Evolutionary conservation across 1,284 basidiomycete species (phyloP).

Genomic region (Ceratobasidium papillatum): DNA sequence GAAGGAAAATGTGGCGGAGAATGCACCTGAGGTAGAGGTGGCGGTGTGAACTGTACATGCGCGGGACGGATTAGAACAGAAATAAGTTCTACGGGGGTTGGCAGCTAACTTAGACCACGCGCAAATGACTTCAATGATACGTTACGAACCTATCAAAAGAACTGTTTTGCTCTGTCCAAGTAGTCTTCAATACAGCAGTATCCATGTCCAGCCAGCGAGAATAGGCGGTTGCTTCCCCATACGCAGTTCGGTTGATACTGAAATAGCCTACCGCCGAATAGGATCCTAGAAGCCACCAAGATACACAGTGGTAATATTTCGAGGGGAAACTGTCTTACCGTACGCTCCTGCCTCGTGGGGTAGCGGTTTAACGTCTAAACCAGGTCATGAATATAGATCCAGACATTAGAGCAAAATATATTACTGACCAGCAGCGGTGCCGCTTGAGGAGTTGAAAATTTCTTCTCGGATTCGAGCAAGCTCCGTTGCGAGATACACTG

Average conservation of each 20-base stretch:
- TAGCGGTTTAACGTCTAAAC: constrained; percentile 63
- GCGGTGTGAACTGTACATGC: constrained; percentile 46
- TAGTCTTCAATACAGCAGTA: constrained; percentile 62
- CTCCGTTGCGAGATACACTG: constrained; percentile 56
- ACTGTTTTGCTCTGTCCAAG: constrained; percentile 61
- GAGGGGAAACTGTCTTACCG: constrained; percentile 55
- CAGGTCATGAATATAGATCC: constrained; percentile 53
- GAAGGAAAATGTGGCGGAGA: constrained; percentile 11
- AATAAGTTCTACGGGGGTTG: constrained; percentile 61
- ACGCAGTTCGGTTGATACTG: constrained; percentile 56
- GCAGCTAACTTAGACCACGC: constrained; percentile 1
- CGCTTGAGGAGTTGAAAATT: constrained; percentile 67
- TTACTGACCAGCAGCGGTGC: constrained; percentile 64
- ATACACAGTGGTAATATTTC: background rate
- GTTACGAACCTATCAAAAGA: constrained; percentile 43
- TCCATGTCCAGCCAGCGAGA: constrained; percentile 75
- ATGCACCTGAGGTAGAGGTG: constrained; percentile 15
- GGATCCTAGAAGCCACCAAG: constrained; percentile 59
- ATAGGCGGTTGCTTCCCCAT: constrained; percentile 58
- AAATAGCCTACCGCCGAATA: constrained; percentile 73
- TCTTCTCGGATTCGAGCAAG: constrained; percentile 64
- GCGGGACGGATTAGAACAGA: constrained; percentile 71
- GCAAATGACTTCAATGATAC: constrained; percentile 57
- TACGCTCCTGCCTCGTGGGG: constrained; percentile 67
- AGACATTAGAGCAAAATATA: too few species aligned